Base-by-base conservation (phyloP, 805 yeast genomes). In the Schwanniomyces sp. region DNA sequence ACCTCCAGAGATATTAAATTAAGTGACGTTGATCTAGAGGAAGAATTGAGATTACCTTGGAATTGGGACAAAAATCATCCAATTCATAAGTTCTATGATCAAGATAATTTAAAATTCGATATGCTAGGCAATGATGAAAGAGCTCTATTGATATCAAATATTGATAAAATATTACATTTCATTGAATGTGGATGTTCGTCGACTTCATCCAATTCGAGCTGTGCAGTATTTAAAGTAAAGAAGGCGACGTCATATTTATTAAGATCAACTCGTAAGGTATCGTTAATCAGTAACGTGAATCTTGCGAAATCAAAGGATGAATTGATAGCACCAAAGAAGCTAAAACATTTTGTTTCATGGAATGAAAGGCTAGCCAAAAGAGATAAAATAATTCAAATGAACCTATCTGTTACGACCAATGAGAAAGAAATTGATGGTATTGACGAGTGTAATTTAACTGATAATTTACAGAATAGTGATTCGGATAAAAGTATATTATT, bases 11-110 rank as follows among this genome's bases (percentile, higher is more conserved):
- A 80, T 2, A 79, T 91, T 25, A 71, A 38, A 10, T 52, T 73
- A 21, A 55, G 55, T 30, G 46, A 59, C 2, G 54, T 52, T 7
- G 62, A 57, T 2, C 11, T 74, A 44, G 64, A 75, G 8, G 80
- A 83, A 34, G 97, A 91, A 59, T 66, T 92, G 17, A 78, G 91
- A 0, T 64, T 90, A 8, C 80, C 84, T 1, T 92, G 98, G 98
- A 88, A 85, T 50, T 92, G 97, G 96, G 96, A 91, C 59, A 61
- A 66, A 3, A 52, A 70, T 14, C 96, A 91, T 61, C 96, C 97
- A 2, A 86, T 90, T 34, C 68, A 72, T 45, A 75, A 76, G 52
- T 66, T 86, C 46, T 71, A 78, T 24, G 64, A 69, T 24, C 53
- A 52, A 3, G 77, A n/a, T 63, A 69, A 26, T 52, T 66, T 57